phyloP scores from a whole-genome alignment of 352 stramenopile genomes.

The Phytophthora cajani region DNA sequence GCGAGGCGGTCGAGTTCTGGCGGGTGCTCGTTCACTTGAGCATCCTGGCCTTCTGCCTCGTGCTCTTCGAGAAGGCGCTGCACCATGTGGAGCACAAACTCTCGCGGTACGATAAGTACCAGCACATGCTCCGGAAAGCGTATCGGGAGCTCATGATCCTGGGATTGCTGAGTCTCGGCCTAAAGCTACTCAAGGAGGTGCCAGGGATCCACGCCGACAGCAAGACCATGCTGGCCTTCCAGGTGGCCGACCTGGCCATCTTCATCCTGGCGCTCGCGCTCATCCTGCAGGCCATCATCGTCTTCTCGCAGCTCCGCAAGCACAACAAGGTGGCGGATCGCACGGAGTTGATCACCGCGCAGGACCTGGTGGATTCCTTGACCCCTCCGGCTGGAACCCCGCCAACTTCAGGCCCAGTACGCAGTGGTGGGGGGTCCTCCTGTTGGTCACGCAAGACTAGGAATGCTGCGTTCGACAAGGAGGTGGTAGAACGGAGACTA shows the following conservation, averaged over 20 bases:
- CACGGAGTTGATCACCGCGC: slow-evolving; percentile 47
- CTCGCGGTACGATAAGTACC: slow-evolving; percentile 56
- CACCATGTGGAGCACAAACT: slow-evolving; percentile 56
- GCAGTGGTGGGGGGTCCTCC: neutral
- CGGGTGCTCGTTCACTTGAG: slow-evolving; percentile 52
- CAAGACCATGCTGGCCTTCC: slow-evolving; percentile 49
- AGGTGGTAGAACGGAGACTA: slow-evolving; percentile 42
- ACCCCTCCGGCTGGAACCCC: slow-evolving; percentile 2
- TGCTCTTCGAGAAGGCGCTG: slow-evolving; percentile 49
- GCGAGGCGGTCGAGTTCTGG: slow-evolving; percentile 61
- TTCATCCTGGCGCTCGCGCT: slow-evolving; percentile 61
- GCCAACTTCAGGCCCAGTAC: neutral
- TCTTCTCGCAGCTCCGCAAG: slow-evolving; percentile 51
- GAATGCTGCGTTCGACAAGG: slow-evolving; percentile 13
- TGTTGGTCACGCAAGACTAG: slow-evolving; percentile 6
- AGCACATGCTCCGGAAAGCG: slow-evolving; percentile 67
- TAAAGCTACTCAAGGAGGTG: slow-evolving; percentile 58
- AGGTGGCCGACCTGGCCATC: slow-evolving; percentile 55
- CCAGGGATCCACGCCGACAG: slow-evolving; percentile 34
- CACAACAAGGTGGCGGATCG: slow-evolving; percentile 46
- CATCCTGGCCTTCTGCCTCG: slow-evolving; percentile 52
- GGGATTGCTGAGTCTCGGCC: slow-evolving; percentile 48
- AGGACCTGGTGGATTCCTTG: slow-evolving; percentile 37
- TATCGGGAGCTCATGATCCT: slow-evolving; percentile 69
- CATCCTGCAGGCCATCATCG: slow-evolving; percentile 50